phyloP scores from a whole-genome alignment of 768 basidiomycete genomes.

The Hydnum rufescens region DNA sequence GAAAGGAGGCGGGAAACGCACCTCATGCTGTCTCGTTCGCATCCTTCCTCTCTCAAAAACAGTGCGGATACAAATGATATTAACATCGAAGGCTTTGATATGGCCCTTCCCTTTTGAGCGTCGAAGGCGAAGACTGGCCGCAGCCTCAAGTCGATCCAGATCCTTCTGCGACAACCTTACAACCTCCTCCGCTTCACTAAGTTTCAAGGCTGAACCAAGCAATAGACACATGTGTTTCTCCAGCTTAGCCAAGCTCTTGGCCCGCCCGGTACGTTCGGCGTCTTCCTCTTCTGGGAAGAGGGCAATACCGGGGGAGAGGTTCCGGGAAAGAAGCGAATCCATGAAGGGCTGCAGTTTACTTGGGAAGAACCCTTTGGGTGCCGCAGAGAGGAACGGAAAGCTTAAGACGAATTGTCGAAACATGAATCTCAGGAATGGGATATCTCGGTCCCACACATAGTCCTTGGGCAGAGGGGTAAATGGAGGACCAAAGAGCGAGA shows the following conservation, averaged over 20 bases:
- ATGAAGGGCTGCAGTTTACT: constrained; percentile 91
- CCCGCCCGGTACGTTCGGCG: constrained; percentile 36
- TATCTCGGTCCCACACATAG: constrained; percentile 33
- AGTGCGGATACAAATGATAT: constrained; percentile 72
- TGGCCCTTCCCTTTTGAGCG: constrained; percentile 33
- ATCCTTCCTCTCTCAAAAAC: constrained; percentile 72
- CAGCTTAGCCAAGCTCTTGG: constrained; percentile 51
- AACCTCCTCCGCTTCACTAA: constrained; percentile 71
- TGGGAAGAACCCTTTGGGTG: constrained; percentile 81
- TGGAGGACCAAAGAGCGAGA: constrained; percentile 78
- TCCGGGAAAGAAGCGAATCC: constrained; percentile 59
- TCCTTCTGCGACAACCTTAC: constrained; percentile 77
- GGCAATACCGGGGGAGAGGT: constrained; percentile 41
- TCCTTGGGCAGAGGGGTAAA: constrained; percentile 53
- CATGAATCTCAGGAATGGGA: constrained; percentile 76
- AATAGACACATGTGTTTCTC: constrained; percentile 77
- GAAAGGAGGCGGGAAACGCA: too few species aligned
- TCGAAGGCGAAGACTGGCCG: constrained; percentile 44
- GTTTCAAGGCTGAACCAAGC: constrained; percentile 60
- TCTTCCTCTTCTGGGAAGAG: constrained; percentile 26
- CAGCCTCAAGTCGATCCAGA: constrained; percentile 51
- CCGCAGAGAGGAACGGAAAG: constrained; percentile 83
- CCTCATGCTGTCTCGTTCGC: constrained; percentile 74
- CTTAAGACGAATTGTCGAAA: constrained; percentile 86
- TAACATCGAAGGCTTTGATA: constrained; percentile 60